Conservation (phyloP, 495 filamentous ascomycete genomes). For the Aspergillus campestris region DNA sequence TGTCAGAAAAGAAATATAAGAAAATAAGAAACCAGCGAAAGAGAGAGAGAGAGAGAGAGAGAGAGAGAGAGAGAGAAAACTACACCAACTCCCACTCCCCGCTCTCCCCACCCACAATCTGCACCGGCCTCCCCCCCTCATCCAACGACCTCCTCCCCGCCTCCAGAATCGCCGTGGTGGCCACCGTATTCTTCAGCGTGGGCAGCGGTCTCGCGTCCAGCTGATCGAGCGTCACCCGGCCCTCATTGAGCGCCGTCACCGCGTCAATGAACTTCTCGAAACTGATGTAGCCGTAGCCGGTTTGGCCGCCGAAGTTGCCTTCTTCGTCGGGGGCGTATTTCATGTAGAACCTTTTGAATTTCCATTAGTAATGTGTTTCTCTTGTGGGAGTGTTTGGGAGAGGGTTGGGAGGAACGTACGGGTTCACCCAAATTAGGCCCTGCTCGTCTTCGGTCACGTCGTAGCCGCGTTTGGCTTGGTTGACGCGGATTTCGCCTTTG, state of each 20-base stretch:
- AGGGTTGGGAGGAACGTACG: slow-evolving; percentile 26
- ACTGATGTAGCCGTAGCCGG: slow-evolving; percentile 85
- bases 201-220: slow-evolving; percentile 75
- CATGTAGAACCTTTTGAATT: slow-evolving; percentile 70
- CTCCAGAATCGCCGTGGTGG: slow-evolving; percentile 83
- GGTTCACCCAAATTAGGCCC: slow-evolving; percentile 75
- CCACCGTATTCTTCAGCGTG: slow-evolving; percentile 80
- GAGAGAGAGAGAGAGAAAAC: slow-evolving; percentile 8
- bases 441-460: slow-evolving; percentile 79
- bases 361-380: background rate
- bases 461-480: slow-evolving; percentile 92
- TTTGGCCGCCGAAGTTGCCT: slow-evolving; percentile 86
- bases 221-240: slow-evolving; percentile 58
- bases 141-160: slow-evolving; percentile 76
- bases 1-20: no score
- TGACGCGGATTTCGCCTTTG: slow-evolving; percentile 76
- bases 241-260: slow-evolving; percentile 67
- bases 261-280: slow-evolving; percentile 96
- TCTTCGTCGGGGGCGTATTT: slow-evolving; percentile 91
- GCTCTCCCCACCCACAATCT: slow-evolving; percentile 50
- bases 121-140: slow-evolving; percentile 64
- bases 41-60: slow-evolving; percentile 1
- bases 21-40: slow-evolving; percentile 1
- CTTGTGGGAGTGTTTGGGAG: background rate
- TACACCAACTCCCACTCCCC: slow-evolving; percentile 65